Base-by-base conservation (phyloP, 2,329 filamentous ascomycete species). In the Chrysosporium keratinophilum region DNA sequence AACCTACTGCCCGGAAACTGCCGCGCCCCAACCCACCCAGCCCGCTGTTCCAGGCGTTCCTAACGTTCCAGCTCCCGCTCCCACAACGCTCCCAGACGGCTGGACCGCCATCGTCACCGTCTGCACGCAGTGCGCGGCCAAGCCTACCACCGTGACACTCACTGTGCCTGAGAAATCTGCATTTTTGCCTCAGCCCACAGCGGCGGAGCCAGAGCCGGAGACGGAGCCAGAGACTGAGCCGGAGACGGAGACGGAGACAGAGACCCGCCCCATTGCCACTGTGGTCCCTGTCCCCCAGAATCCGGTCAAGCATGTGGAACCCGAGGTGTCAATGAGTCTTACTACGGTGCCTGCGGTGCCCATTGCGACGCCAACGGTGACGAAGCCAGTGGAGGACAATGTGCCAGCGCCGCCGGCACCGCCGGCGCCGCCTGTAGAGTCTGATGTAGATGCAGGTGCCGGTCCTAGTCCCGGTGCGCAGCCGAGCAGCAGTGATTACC, bases 41-140 rank as follows among this genome's bases (percentile, higher is more conserved):
- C 63, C 66, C 5, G 49, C 56, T 2, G 20, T 46, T 34, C 59
- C 58, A 3, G 62, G 60, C 10, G 58, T 58, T 11, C 54, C 63
- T 2, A 57, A 60, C 1, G 58, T 61, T 3, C 59, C 65, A n/a
- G 23, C 7, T 28, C 23, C 23, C 7, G 23, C 3, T 28, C 23
- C 23, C 7, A 28, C 23, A 28, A 28, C 23, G 23, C 23, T 28
- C 7, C 67, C 68, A 4, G 62, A 63, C 46, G 69, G 65, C 43
- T 72, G 69, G 65, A 70, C 66, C 10, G 71, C 70, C 5, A 71
- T 66, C 11, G 67, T 71, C 31, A 70, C 70, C 4, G 64, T 69
- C 31, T 72, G 69, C 63, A 66, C 63, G 5, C 62, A 65, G 11
- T 72, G 71, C 55, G 69, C 65, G 10, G 57, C 65, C 7, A 69